Evolutionary conservation across 805 yeast species (phyloP), one percentile per base, ranked within the genome.

Genomic region (Wickerhamomyces queroliae): DNA sequence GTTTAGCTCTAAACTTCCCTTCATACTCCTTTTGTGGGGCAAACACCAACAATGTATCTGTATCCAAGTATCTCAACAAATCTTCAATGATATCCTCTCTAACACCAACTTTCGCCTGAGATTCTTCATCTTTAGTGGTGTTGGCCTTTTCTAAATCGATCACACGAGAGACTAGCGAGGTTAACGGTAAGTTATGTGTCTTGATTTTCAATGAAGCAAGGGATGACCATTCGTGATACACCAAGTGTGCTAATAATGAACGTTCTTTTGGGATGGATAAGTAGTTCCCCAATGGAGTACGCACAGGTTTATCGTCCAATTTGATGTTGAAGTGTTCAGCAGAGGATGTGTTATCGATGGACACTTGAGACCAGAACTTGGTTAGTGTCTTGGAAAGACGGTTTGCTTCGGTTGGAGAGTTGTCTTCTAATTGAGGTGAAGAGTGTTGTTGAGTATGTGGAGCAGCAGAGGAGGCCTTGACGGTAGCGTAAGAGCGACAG

Each of bases 1-100:
- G 99, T n/a, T 76, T 87, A 28, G 66, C 59, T 55, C 99, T 74
- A 45, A 93, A 69, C 31, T 66, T 69, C 9, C 98, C 98, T 48
- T 85, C 90, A 56, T 84, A 88, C 58, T 91, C 98, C 31, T 67
- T 70, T 10, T 51, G 48, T 11, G 96, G 95, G 1, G 96, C 80
- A 54, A 90, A 83, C 8, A 91, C 88, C 38, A 93, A 69, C 46
- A 95, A 67, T 2, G 98, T 89, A 61, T 93, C 99, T 0, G 99
- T 93, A 59, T 93, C 99, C 42, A 95, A 67, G 56, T 90, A 93
- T 40, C 90, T 78, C 53, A 91, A 64, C 45, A 93, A 63, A 46
- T 74, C 74, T 32, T 70, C 61, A 44, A 76, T 72, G 17, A 87
- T 74, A 32, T 73, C 75, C 5, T 70, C 74, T 32, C 77, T 56